Conservation (phyloP, 768 basidiomycete species). For the Tulasnella sp. region DNA sequence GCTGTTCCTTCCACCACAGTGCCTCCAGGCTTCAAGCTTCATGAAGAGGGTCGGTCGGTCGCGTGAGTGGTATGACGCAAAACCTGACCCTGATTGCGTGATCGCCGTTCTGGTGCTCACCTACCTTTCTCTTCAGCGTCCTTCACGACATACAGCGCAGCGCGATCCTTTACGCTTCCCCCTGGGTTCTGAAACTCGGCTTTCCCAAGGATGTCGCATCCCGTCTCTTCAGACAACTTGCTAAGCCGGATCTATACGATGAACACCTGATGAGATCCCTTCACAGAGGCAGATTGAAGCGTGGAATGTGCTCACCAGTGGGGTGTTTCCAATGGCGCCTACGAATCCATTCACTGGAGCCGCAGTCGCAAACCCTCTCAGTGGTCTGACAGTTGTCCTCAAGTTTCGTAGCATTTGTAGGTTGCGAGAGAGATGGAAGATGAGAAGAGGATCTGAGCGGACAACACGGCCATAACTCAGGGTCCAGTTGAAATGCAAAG, state of each 20-base stretch:
- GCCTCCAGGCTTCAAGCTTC: slow-evolving; percentile 78
- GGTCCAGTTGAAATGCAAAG: too few species aligned
- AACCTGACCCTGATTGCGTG: neutral
- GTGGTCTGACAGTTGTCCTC: neutral
- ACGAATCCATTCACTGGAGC: slow-evolving; percentile 61
- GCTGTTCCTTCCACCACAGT: slow-evolving; percentile 97
- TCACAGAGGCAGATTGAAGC: slow-evolving; percentile 13
- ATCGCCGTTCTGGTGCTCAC: slow-evolving; percentile 42
- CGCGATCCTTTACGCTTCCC: slow-evolving; percentile 95
- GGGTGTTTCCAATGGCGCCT: slow-evolving; percentile 87
- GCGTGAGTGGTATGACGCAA: neutral
- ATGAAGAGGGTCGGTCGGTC: slow-evolving; percentile 8
- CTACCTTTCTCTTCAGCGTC: slow-evolving; percentile 78
- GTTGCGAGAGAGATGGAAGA: too few species aligned
- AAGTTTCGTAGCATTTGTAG: too few species aligned
- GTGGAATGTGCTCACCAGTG: slow-evolving; percentile 47
- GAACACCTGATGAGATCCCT: neutral
- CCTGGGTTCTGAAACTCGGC: slow-evolving; percentile 99
- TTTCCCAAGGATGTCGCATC: slow-evolving; percentile 81
- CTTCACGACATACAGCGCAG: slow-evolving; percentile 75
- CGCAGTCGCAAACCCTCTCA: neutral
- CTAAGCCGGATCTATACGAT: slow-evolving; percentile 64
- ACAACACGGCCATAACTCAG: too few species aligned
- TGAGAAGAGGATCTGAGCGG: too few species aligned
- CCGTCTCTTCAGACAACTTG: slow-evolving; percentile 67